Conservation (phyloP, 1,139 yeast species). For the Pichiaceae sp. region DNA sequence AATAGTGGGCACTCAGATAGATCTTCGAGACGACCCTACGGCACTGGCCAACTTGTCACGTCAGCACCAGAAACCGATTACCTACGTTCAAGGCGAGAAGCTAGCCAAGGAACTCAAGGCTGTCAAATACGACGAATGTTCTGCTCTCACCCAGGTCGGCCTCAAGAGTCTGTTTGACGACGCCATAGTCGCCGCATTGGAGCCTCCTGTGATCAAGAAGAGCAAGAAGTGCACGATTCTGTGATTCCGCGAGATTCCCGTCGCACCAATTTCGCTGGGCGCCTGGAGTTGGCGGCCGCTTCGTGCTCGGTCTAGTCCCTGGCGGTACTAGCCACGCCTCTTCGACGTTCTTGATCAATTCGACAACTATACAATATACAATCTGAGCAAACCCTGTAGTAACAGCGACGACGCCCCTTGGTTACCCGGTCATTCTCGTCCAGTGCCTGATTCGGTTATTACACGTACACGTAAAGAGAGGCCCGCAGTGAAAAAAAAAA, state of each 20-base stretch:
- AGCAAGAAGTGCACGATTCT: conserved; percentile 77
- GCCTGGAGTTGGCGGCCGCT: too few relatives aligned
- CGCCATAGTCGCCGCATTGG: conserved; percentile 92
- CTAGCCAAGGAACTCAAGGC: conserved; percentile 91
- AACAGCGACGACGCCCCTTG: too few relatives aligned
- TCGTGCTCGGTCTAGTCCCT: too few relatives aligned
- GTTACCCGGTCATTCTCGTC: too few relatives aligned
- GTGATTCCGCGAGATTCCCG: conserved; percentile 27
- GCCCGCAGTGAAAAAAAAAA: too few relatives aligned
- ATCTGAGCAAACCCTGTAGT: too few relatives aligned
- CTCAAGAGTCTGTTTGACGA: conserved; percentile 94
- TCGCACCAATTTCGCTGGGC: neutral
- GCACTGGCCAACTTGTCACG: conserved; percentile 83
- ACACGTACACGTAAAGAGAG: too few relatives aligned
- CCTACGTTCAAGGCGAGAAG: conserved; percentile 83
- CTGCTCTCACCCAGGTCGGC: conserved; percentile 96
- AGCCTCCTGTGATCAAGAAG: conserved; percentile 82
- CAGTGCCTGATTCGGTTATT: too few relatives aligned
- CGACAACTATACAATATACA: too few relatives aligned
- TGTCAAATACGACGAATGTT: conserved; percentile 93
- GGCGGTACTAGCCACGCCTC: too few relatives aligned
- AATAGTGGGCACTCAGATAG: conserved; percentile 94
- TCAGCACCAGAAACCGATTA: conserved; percentile 82
- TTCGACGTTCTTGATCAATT: too few relatives aligned
- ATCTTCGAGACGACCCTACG: conserved; percentile 87